Evolutionary conservation across 495 filamentous ascomycete genomes (phyloP).

Genomic region (Aspergillus coremiiformis): DNA sequence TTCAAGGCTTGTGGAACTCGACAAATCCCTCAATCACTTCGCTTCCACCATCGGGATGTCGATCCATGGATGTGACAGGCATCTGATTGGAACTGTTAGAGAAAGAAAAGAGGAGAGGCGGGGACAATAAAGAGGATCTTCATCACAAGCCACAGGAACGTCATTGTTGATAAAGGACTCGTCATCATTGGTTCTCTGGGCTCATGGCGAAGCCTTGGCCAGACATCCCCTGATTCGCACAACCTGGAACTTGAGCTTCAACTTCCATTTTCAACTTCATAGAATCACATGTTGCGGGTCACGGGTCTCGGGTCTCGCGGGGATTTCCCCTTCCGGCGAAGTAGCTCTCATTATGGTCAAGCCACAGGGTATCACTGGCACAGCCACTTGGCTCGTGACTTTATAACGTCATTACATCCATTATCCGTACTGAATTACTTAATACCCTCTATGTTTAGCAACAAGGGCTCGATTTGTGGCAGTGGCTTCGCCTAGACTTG

Average conservation of each 20-base stretch:
- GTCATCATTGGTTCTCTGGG: not conserved
- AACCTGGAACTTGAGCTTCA: not conserved
- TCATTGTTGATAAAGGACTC: not conserved
- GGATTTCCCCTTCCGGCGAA: not conserved
- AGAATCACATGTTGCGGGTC: not conserved
- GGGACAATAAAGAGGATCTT: not conserved
- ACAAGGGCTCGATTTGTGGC: not conserved
- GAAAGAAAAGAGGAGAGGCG: not conserved
- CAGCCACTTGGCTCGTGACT: not conserved
- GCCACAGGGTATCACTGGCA: not conserved
- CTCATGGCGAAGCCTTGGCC: not conserved
- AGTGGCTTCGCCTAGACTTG: not conserved
- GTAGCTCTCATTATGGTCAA: not conserved
- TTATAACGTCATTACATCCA: not conserved
- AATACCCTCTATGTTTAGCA: not conserved
- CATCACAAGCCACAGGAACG: conserved; percentile 1
- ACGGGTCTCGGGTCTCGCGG: not conserved
- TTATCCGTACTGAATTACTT: too few relatives aligned
- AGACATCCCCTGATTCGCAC: not conserved
- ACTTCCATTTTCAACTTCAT: not conserved
- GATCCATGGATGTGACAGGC: conserved; percentile 11
- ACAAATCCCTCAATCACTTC: not conserved
- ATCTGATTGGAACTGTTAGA: conserved; percentile 3
- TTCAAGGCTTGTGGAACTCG: not conserved
- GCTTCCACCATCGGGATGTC: conserved; percentile 3